A percentile compares a stretch with the other conserved stretches of the same genome.
Conservation (phyloP, 768 basidiomycete species). For the Pleurotus tuoliensis region DNA sequence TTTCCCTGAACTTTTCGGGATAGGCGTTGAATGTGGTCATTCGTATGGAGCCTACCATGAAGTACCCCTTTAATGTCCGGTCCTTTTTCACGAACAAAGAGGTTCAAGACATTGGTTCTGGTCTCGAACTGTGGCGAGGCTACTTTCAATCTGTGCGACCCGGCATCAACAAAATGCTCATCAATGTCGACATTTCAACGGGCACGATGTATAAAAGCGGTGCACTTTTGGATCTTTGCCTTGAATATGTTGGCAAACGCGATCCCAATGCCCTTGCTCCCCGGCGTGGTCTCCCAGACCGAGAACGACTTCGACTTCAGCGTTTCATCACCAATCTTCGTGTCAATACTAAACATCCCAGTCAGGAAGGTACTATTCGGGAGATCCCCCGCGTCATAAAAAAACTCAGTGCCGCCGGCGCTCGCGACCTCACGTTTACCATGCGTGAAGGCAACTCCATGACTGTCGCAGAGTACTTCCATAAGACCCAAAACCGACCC, state of each 20-base stretch:
- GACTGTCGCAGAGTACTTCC: conserved; percentile 63
- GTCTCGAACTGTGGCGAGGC: conserved; percentile 66
- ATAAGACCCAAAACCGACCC: conserved; percentile 42
- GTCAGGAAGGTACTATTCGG: conserved; percentile 21
- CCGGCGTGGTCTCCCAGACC: conserved; percentile 43
- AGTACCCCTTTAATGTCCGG: conserved; percentile 67
- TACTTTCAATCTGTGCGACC: conserved; percentile 74
- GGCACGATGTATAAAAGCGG: conserved; percentile 70
- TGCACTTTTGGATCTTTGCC: conserved; percentile 45
- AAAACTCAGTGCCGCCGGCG: conserved; percentile 51
- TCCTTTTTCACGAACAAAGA: conserved; percentile 66
- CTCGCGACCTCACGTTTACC: conserved; percentile 49
- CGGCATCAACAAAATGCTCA: conserved; percentile 49
- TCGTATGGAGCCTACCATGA: conserved; percentile 63
- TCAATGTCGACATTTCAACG: conserved; percentile 73
- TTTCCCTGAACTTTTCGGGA: neutral
- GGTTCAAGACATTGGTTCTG: conserved; percentile 42
- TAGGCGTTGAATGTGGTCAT: conserved; percentile 71
- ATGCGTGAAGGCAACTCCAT: conserved; percentile 51
- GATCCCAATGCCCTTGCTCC: conserved; percentile 36
- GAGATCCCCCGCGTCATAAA: conserved; percentile 58
- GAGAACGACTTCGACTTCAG: conserved; percentile 50
- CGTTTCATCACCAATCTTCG: conserved; percentile 54
- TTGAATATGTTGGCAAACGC: conserved; percentile 40
- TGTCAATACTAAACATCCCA: conserved; percentile 38